Base-by-base conservation (phyloP, 108 stramenopile genomes). In the Schizochytrium sp. region DNA sequence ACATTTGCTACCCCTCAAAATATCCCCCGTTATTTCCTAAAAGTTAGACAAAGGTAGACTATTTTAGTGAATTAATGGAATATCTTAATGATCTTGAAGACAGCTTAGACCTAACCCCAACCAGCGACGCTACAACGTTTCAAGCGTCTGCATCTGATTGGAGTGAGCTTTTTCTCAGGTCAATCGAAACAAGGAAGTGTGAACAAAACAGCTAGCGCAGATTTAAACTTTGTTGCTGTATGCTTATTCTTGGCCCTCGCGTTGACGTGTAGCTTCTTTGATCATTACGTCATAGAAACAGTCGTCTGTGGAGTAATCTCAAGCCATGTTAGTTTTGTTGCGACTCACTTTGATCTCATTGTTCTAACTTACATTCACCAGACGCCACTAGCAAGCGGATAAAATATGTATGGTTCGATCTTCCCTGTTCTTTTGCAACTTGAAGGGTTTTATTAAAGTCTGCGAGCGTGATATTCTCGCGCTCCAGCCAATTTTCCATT, bases 401-500 rank as follows among this genome's bases (percentile, higher is more conserved):
- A 83, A 83, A 83, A 28, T 83, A 83, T 5, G 47, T 40, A 13
- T 83, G 50, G 5, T 38, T n/a, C 10, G 45, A 47, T 42, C 50
- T 12, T 0, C 76, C 76, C 50, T 40, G 50, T 5, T 83, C 28
- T 38, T 46, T 19, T n/a, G 61, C 61, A 38, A 69, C 88, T 5
- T 60, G 49, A 1, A 90, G 87, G n/a, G 57, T 49, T 15, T 87
- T 15, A 56, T 87, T 59, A 60, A 90, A 90, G 3, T 90, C 88
- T 5, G 13, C 13, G n/a, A 41, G 10, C 45, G 61, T 56, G 10
- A 69, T 69, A n/a, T 57, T 57, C 57, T 90, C 64, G 56, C 53
- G 57, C 56, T 90, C 53, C 46, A 90, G 56, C 88, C 88, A 90
- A 19, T 64, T 88, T 15, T 88, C 72, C 41, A 90, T 57, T 12